Evolutionary conservation across 768 basidiomycete species (phyloP).

Genomic region (Agaricus subrufescens): DNA sequence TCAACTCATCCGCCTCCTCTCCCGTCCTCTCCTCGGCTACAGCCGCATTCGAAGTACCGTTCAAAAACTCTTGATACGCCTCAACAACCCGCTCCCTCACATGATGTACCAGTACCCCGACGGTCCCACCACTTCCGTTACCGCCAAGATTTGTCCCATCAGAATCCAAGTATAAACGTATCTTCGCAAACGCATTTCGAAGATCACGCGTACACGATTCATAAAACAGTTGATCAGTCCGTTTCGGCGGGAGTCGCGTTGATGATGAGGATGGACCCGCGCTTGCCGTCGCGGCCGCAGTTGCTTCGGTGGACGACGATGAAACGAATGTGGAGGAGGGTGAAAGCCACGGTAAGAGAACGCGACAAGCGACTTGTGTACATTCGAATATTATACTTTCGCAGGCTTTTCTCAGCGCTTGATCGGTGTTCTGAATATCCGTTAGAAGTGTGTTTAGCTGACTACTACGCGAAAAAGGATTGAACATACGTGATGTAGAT

Average conservation of each 20-base stretch:
- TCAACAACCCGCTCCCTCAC: slow-evolving; percentile 70
- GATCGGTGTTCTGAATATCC: slow-evolving; percentile 68
- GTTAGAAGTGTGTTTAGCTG: neutral
- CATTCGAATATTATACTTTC: slow-evolving; percentile 75
- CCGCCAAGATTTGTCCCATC: neutral
- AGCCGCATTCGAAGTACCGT: slow-evolving; percentile 29
- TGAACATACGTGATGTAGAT: slow-evolving; percentile 59
- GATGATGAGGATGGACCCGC: slow-evolving; percentile 3
- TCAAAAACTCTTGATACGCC: slow-evolving; percentile 62
- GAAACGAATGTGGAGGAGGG: slow-evolving; percentile 28
- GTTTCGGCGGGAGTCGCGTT: slow-evolving; percentile 10
- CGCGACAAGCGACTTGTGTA: slow-evolving; percentile 49
- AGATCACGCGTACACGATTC: slow-evolving; percentile 51
- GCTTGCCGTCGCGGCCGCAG: neutral
- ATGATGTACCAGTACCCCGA: slow-evolving; percentile 72
- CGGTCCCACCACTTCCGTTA: slow-evolving; percentile 59
- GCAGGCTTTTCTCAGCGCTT: slow-evolving; percentile 78
- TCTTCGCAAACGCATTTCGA: slow-evolving; percentile 46
- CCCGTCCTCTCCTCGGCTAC: slow-evolving; percentile 31
- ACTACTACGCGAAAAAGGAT: neutral
- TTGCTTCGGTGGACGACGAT: slow-evolving; percentile 6
- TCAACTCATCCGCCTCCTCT: slow-evolving; percentile 14
- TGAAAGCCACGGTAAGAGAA: slow-evolving; percentile 62
- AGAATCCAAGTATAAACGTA: slow-evolving; percentile 70
- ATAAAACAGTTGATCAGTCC: slow-evolving; percentile 34